Conservation (phyloP, 2,329 filamentous ascomycete genomes). For the Fonsecaea multimorphosa region DNA sequence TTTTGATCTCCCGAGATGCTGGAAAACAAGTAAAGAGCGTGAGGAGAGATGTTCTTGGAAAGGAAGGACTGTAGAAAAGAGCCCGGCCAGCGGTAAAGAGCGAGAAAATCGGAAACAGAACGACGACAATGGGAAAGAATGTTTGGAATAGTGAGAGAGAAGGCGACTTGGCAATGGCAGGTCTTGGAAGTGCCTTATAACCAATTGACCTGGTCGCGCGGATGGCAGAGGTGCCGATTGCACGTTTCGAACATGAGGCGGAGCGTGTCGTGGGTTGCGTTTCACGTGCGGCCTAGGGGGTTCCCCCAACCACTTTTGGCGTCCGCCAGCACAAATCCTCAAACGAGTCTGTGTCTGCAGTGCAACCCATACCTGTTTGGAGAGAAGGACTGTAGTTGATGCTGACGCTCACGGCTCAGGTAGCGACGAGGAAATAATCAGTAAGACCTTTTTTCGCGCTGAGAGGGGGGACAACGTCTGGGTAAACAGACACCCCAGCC, state of each 20-base stretch:
- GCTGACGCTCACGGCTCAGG: background rate
- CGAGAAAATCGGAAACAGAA: conserved; percentile 21
- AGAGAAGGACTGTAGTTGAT: background rate
- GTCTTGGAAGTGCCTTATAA: conserved; percentile 36
- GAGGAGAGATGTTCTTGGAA: conserved; percentile 20
- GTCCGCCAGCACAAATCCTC: conserved; percentile 13
- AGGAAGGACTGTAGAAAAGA: conserved; percentile 27
- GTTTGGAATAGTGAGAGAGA: conserved; percentile 23
- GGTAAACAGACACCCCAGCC: background rate
- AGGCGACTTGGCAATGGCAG: conserved; percentile 10
- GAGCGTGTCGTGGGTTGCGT: conserved; percentile 30
- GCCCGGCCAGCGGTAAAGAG: conserved; percentile 37
- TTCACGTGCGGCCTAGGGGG: conserved; percentile 28
- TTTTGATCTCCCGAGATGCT: conserved; percentile 25
- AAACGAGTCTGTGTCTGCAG: conserved; percentile 2
- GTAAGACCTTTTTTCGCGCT: background rate
- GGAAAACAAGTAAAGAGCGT: conserved; percentile 12
- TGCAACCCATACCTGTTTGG: conserved; percentile 6
- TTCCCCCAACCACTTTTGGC: conserved; percentile 18
- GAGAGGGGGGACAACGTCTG: background rate
- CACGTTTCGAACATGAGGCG: conserved; percentile 32
- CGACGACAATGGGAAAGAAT: conserved; percentile 10
- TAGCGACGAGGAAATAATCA: background rate
- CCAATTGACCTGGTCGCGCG: conserved; percentile 18
- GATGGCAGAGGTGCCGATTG: conserved; percentile 24